A percentile compares a stretch with the other conserved stretches of the same genome.
These are phyloP conservation scores for Cladosporium austrohemisphaericum DNA, from an alignment of 2,329 filamentous ascomycete species.

Conservation along the genomic window DNA sequence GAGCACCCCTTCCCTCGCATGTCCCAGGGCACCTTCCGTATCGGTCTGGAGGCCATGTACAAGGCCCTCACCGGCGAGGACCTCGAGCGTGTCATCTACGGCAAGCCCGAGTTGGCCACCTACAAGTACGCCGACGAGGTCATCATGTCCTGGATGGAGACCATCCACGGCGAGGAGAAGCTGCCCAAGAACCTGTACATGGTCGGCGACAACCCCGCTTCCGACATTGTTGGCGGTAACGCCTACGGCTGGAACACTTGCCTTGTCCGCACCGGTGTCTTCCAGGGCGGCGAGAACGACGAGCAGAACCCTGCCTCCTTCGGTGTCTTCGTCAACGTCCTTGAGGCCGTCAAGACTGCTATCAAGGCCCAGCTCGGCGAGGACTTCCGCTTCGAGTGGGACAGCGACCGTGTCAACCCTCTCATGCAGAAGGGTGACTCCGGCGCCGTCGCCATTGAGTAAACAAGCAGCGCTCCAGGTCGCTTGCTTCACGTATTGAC, in stretches of 20 bases:
- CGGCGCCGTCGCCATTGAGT: slow-evolving; percentile 26
- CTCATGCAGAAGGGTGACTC: slow-evolving; percentile 40
- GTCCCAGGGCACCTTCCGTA: slow-evolving; percentile 72
- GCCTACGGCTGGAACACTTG: slow-evolving; percentile 82
- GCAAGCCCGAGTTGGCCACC: slow-evolving; percentile 70
- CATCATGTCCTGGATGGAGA: slow-evolving; percentile 69
- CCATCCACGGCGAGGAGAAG: slow-evolving; percentile 67
- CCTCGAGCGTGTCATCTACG: slow-evolving; percentile 72
- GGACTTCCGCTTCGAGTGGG: slow-evolving; percentile 69
- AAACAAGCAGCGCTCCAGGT: slow-evolving; percentile 3
- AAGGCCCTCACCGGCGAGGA: slow-evolving; percentile 65
- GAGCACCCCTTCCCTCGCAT: slow-evolving; percentile 59
- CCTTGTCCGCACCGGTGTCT: slow-evolving; percentile 72
- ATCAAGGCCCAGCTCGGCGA: slow-evolving; percentile 67
- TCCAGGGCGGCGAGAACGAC: slow-evolving; percentile 73
- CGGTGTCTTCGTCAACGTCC: slow-evolving; percentile 69
- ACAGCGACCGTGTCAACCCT: slow-evolving; percentile 66
- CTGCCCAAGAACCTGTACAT: slow-evolving; percentile 70
- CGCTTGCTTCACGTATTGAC: slow-evolving; percentile 11
- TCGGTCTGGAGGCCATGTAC: slow-evolving; percentile 70
- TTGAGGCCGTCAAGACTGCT: slow-evolving; percentile 66
- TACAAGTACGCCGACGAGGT: slow-evolving; percentile 77
- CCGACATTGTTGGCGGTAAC: slow-evolving; percentile 72
- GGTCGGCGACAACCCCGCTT: slow-evolving; percentile 71
- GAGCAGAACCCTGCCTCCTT: slow-evolving; percentile 73